A percentile compares a stretch with the other conserved stretches of the same genome.
These are phyloP conservation scores for Mycena vulgaris DNA, from an alignment of 768 basidiomycete genomes.

Conservation along the genomic window DNA sequence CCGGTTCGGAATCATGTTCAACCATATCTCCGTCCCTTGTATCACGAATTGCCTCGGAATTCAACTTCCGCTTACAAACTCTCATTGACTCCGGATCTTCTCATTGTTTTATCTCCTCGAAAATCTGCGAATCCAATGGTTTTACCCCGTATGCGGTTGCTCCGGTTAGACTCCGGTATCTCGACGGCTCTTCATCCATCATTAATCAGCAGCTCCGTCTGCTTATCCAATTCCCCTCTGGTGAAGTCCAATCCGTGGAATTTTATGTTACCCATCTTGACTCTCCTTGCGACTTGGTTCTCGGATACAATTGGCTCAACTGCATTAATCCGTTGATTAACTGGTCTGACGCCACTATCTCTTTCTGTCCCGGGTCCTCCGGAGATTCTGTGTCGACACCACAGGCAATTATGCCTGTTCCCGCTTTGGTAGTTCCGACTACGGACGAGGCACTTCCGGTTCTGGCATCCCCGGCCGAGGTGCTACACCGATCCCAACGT, in stretches of 20 bases:
- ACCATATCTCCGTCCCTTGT: not conserved
- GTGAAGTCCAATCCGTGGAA: constrained; percentile 1
- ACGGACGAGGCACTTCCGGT: constrained; percentile 7
- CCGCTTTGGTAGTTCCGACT: not conserved
- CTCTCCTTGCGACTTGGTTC: constrained; percentile 26
- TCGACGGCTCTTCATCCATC: constrained; percentile 19
- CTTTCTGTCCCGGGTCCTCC: not conserved
- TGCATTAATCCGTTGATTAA: constrained; percentile 17
- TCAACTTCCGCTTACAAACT: not conserved
- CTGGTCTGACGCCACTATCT: constrained; percentile 7
- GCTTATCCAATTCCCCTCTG: constrained; percentile 15
- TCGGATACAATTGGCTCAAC: constrained; percentile 10
- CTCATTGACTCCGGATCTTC: too few relatives aligned
- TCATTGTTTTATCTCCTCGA: constrained; percentile 16
- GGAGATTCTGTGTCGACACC: not conserved
- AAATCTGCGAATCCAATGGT: not conserved
- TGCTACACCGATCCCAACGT: too few relatives aligned
- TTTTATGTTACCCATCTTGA: constrained; percentile 24
- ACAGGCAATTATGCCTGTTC: not conserved
- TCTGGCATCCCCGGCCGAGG: too few relatives aligned
- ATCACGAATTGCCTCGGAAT: too few relatives aligned
- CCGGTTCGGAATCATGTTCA: not conserved
- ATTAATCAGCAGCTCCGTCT: not conserved
- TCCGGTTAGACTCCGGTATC: constrained; percentile 1
- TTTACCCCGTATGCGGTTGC: not conserved